Conservation (phyloP, 2,329 filamentous ascomycete genomes). For the Didymella segeticola region DNA sequence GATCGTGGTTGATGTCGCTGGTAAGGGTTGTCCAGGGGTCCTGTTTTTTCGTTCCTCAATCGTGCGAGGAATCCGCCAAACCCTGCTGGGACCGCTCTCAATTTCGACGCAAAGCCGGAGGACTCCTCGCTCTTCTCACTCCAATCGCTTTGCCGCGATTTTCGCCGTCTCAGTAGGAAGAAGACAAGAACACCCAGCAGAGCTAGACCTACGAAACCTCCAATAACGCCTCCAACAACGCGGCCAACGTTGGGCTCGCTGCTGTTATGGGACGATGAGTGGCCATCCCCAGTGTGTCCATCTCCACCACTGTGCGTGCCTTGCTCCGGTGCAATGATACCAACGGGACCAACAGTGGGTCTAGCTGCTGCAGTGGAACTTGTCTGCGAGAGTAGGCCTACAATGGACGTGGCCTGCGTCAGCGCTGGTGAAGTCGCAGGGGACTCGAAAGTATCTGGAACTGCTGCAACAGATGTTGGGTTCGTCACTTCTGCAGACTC, state of each 20-base stretch:
- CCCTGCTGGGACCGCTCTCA: constrained; percentile 31
- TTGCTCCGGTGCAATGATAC: constrained; percentile 38
- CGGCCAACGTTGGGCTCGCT: constrained; percentile 31
- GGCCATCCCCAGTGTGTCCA: constrained; percentile 23
- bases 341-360: constrained; percentile 35
- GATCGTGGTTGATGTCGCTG: constrained; percentile 37
- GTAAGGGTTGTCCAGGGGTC: constrained; percentile 37
- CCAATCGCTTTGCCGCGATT: constrained; percentile 29
- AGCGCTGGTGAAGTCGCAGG: constrained; percentile 17
- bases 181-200: constrained; percentile 42
- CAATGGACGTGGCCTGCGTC: constrained; percentile 18
- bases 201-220: constrained; percentile 42
- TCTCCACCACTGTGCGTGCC: constrained; percentile 18
- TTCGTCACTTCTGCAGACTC: neutral
- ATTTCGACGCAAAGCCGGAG: constrained; percentile 24
- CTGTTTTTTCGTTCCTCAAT: constrained; percentile 37
- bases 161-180: constrained; percentile 43
- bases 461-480: constrained; percentile 20
- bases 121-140: constrained; percentile 24
- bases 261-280: constrained; percentile 6
- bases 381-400: constrained; percentile 23
- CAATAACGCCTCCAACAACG: constrained; percentile 46
- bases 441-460: constrained; percentile 22
- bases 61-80: constrained; percentile 34
- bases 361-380: constrained; percentile 22